These are phyloP conservation scores for Rostrohypoxylon terebratum DNA, from an alignment of 495 filamentous ascomycete species.

Conservation along the genomic window DNA sequence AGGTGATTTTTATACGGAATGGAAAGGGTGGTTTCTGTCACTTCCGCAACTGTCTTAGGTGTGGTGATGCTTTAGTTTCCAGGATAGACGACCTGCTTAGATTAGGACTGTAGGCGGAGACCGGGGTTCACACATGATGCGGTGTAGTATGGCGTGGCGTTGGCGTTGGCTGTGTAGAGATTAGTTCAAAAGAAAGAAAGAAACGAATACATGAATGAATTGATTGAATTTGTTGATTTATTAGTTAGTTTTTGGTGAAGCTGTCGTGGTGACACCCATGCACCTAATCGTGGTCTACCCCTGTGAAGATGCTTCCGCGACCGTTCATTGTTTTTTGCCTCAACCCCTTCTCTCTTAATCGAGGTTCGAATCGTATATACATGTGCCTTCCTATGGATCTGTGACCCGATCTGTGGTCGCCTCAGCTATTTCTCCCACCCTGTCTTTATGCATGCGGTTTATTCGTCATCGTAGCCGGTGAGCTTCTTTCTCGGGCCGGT, in stretches of 20 bases:
- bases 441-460: constrained; percentile 35
- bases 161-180: constrained; percentile 17
- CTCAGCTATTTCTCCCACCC: background rate
- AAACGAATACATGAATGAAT: constrained; percentile 1
- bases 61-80: constrained; percentile 3
- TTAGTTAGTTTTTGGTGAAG: constrained; percentile 2
- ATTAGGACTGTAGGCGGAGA: background rate
- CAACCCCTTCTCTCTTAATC: background rate
- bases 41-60: background rate
- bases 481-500: constrained; percentile 76
- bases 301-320: background rate
- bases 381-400: constrained; percentile 35
- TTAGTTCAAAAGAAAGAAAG: background rate
- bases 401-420: background rate
- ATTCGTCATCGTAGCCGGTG: constrained; percentile 78
- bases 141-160: constrained; percentile 18
- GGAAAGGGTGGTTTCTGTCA: background rate
- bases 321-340: background rate
- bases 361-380: constrained; percentile 42
- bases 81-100: constrained; percentile 33
- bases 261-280: background rate
- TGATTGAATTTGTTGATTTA: constrained; percentile 10
- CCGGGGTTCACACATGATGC: background rate
- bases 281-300: constrained; percentile 4
- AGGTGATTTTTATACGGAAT: constrained; percentile 3